Conservation (phyloP, 805 yeast species). For the Saturnispora diversa region DNA sequence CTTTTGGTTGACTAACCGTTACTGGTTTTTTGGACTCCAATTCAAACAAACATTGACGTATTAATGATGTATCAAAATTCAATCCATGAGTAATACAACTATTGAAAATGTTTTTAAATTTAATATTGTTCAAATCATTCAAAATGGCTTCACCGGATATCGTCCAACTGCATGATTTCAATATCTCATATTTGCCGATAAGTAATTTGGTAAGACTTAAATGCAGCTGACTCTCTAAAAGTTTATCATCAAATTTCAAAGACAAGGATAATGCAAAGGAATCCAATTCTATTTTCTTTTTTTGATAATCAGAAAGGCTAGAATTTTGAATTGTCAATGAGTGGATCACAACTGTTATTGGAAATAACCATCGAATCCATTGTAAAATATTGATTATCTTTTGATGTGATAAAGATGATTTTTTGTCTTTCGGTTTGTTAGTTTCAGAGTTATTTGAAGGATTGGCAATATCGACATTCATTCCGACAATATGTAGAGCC, state of each 20-base stretch:
- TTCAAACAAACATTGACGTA: no score
- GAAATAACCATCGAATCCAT: slow-evolving; percentile 11
- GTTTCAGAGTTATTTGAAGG: not conserved
- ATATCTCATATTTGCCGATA: not conserved
- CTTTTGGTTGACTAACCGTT: not conserved
- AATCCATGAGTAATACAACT: slow-evolving; percentile 11
- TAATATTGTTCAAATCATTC: not conserved
- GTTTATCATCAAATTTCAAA: not conserved
- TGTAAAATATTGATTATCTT: slow-evolving; percentile 6
- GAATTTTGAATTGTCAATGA: slow-evolving; percentile 7
- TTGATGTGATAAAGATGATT: not conserved
- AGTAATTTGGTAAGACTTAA: slow-evolving; percentile 12
- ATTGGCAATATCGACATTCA: slow-evolving; percentile 3
- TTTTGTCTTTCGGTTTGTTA: not conserved
- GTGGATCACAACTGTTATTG: slow-evolving; percentile 14
- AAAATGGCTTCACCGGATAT: slow-evolving; percentile 5
- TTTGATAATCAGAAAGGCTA: not conserved
- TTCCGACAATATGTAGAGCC: slow-evolving; percentile 12
- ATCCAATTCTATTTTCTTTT: slow-evolving; percentile 9
- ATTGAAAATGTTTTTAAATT: slow-evolving; percentile 5
- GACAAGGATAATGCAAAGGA: slow-evolving; percentile 14
- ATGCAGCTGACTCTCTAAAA: slow-evolving; percentile 6
- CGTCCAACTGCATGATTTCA: slow-evolving; percentile 14
- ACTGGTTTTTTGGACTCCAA: not conserved
- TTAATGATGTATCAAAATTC: slow-evolving; percentile 5